phyloP scores from a whole-genome alignment of 352 stramenopile species.

The Pythium insidiosum region DNA sequence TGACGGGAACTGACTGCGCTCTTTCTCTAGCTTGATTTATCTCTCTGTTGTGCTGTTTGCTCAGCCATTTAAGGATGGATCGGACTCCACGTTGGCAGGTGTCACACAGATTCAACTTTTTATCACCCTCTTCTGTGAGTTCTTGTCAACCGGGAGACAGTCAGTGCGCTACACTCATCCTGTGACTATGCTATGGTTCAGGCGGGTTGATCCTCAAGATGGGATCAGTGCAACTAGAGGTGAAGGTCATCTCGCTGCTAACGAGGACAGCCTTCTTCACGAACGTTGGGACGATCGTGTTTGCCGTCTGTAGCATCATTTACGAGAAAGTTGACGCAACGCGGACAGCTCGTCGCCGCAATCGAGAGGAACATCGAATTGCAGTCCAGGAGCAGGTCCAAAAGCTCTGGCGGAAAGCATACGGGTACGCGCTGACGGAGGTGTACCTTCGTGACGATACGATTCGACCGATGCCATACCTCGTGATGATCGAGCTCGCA shows the following conservation, averaged over 20 bases:
- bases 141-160: too few species aligned
- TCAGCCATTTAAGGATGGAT: constrained; percentile 52
- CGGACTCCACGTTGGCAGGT: constrained; percentile 52
- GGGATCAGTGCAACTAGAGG: constrained; percentile 34
- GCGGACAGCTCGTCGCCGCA: constrained; percentile 18
- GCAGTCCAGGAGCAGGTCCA: constrained; percentile 32
- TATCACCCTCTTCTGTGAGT: constrained; percentile 69
- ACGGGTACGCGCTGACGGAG: constrained; percentile 44
- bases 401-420: constrained; percentile 52
- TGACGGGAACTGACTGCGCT: too few species aligned
- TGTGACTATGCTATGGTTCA: constrained; percentile 8
- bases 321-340: constrained; percentile 41
- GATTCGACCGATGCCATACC: constrained; percentile 38
- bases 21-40: constrained; percentile 76
- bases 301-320: constrained; percentile 43
- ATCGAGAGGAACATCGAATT: constrained; percentile 34
- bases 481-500: constrained; percentile 52
- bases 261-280: constrained; percentile 41
- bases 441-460: constrained; percentile 38
- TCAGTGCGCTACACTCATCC: background rate
- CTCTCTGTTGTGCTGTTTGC: constrained; percentile 68
- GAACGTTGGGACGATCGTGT: constrained; percentile 41
- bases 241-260: constrained; percentile 34
- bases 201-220: constrained; percentile 65
- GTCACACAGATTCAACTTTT: constrained; percentile 73